Base-by-base conservation (phyloP, 2,329 filamentous ascomycete species). In the Aspergillus brunneoviolaceus region DNA sequence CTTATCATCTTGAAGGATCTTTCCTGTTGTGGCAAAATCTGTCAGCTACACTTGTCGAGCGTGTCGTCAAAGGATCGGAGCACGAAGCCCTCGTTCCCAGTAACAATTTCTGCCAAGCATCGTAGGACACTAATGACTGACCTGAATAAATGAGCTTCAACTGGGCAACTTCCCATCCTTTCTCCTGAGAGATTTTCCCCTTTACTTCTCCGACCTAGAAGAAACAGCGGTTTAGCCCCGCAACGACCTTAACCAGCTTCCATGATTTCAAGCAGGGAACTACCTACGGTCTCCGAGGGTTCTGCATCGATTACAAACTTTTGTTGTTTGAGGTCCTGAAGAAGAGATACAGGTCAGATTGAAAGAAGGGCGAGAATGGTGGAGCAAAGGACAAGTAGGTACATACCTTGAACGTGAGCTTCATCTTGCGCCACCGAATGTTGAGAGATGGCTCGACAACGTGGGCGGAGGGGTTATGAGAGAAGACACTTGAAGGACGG, bases 141-240 rank as follows among this genome's bases (percentile, higher is more conserved):
- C 93, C 95, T 60, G 95, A 97, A 79, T 98, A 98, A 79, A 99
- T 99, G 73, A 99, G 87, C 84, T 98, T 98, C 80, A 96, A 91
- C 65, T 87, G 85, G 73, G 92, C 87, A 53, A 90, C 86, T 63
- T 96, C 93, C 92, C 94, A 98, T 77, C 92, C 92, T 80, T 97
- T 97, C 78, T 96, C 93, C 65, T 87, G 84, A 33, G 89, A 85
- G 69, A 99, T 96, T 83, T 95, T 96, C 75, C 91, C 87, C 85
- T 99, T 99, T 73, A 99, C 87, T 63, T 89, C 82, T 64, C 89
- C 91, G 76, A 99, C 90, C 93, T 96, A 16, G 71, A 60, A 65
- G 57, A 57, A 67, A 60, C 60, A 63, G 62, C 64, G 62, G 65
- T 62, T 75, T 59, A 76, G 71, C 73, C 73, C 73, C 74, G 72